A percentile compares a stretch with the other conserved stretches of the same genome.
phyloP scores from a whole-genome alignment of 106 monocot species.

The Agapanthus africanus region DNA sequence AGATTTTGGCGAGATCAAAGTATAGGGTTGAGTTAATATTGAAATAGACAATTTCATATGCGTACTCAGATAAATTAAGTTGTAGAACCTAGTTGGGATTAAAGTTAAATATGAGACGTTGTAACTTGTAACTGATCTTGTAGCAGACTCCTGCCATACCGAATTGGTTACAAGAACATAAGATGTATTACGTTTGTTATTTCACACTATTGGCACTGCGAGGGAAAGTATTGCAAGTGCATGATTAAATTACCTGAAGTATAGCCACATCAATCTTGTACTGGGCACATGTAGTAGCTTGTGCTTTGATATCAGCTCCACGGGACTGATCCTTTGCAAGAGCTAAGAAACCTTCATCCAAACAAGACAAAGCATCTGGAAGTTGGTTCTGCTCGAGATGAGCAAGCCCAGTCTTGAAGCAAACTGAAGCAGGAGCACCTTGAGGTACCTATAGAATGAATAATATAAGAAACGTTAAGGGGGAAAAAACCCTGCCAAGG shows the following conservation, averaged over 20 bases:
- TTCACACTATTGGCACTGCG: too few species aligned
- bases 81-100: too few species aligned
- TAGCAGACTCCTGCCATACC: too few species aligned
- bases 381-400: conserved; percentile 99
- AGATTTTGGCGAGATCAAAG: too few species aligned
- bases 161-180: too few species aligned
- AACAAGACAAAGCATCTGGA: conserved; percentile 90
- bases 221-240: too few species aligned
- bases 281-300: conserved; percentile 94
- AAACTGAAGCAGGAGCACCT: conserved; percentile 78
- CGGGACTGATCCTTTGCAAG: conserved; percentile 93
- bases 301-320: conserved; percentile 91
- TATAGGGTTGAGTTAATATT: too few species aligned
- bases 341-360: conserved; percentile 96
- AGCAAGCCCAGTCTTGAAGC: conserved; percentile 83
- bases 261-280: conserved; percentile 92
- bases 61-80: too few species aligned
- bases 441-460: conserved; percentile 59
- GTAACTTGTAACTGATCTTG: too few species aligned
- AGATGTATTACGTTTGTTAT: too few species aligned
- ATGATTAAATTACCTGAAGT: conserved; percentile 87
- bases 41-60: too few species aligned
- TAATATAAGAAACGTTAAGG: neutral
- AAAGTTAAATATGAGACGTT: too few species aligned
- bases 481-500: neutral